phyloP scores from a whole-genome alignment of 1,284 basidiomycete species.

The Ustilago bromivora region DNA sequence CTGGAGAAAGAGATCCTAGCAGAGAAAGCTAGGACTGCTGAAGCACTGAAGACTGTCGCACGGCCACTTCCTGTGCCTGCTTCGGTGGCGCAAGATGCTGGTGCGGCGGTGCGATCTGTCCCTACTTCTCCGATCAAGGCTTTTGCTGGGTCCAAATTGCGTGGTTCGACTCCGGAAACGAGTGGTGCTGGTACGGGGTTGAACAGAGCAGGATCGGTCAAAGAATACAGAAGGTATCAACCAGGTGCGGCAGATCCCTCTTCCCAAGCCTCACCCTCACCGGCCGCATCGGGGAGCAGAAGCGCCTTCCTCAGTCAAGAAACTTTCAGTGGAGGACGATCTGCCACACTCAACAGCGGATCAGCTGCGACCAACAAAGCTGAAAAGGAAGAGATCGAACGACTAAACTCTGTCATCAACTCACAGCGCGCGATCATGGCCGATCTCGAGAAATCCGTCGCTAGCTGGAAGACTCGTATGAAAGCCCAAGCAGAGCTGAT shows the following conservation, averaged over 20 bases:
- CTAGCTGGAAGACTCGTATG: conserved; percentile 56
- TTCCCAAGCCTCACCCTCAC: conserved; percentile 16
- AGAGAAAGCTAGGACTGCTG: conserved; percentile 13
- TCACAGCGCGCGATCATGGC: conserved; percentile 61
- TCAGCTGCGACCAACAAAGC: conserved; percentile 7
- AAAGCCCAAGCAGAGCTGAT: conserved; percentile 60
- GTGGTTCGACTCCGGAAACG: background rate
- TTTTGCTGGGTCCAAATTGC: conserved; percentile 24
- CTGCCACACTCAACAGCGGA: background rate
- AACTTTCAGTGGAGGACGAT: conserved; percentile 12
- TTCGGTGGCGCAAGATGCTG: background rate
- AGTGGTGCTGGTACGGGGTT: conserved; percentile 12
- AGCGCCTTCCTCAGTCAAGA: conserved; percentile 25
- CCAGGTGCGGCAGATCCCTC: background rate
- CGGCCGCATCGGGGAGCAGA: conserved; percentile 14
- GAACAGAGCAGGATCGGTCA: conserved; percentile 54
- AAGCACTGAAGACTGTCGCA: conserved; percentile 22
- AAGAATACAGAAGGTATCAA: conserved; percentile 54
- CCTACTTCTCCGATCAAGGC: conserved; percentile 35
- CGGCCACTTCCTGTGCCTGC: conserved; percentile 32
- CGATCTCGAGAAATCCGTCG: conserved; percentile 59
- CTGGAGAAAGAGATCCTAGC: conserved; percentile 38
- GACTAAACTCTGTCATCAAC: conserved; percentile 59
- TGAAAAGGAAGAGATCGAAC: conserved; percentile 60
- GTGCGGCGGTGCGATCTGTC: conserved; percentile 17